Evolutionary conservation across 73 alveolate genomes (phyloP), one percentile per base, ranked within the genome.

Genomic region (Paraurostyla sp.): DNA sequence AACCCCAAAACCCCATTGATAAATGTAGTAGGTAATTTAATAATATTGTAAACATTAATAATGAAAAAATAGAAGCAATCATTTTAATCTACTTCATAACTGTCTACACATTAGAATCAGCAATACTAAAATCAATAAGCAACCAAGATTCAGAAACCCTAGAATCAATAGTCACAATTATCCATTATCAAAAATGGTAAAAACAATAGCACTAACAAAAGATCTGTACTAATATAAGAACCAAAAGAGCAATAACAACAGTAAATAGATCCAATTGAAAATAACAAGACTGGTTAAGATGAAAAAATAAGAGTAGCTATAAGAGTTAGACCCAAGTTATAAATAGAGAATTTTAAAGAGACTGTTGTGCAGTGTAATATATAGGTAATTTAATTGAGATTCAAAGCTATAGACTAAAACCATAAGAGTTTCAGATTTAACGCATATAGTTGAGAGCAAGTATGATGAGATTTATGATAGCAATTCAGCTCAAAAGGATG

Each of bases 381-480:
- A 40, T 4, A 6, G 32, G 82, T 65, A 65, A 25, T n/a, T 7
- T 73, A 11, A 20, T 33, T 22, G 27, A 20, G 18, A 6, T 0
- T 46, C 27, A 51, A 41, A 4, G 30, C 48, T 50, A 4, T 20
- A 25, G 20, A 23, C 13, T 46, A 76, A 30, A 11, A 76, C 29
- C 16, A 76, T 76, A 3, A 33, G 82, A 65, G 82, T 65, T 1
- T 22, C 75, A 13, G 88, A 76, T 51, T 25, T 52, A 11, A 36
- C 69, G 27, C 88, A 76, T 40, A 46, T 76, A 4, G 71, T 76
- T 1, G 88, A 76, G 65, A 49, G 76, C 78, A 76, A 51, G 54
- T 76, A 76, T 41, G 88, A 76, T 57, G 6, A 51, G 88, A 59
- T 76, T 20, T 76, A 50, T 60, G 71, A 76, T 11, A 9, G 30